These are phyloP conservation scores for Phytomonas sp. DNA, from an alignment of 208 protist species.

Conservation along the genomic window DNA sequence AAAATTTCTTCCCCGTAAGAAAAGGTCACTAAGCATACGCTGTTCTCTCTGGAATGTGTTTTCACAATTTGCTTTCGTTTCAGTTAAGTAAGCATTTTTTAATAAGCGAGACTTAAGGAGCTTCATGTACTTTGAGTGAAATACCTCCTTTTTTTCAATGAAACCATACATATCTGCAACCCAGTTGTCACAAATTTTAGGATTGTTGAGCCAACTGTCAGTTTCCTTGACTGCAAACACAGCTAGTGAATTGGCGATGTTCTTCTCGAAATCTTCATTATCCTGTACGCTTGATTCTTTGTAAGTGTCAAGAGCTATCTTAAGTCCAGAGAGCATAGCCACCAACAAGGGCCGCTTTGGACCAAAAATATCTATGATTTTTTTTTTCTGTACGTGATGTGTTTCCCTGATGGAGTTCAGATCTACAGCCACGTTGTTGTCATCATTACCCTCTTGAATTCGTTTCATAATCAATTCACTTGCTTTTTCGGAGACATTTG, in stretches of 20 bases:
- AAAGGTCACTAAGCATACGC: conserved; percentile 27
- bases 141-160: conserved; percentile 32
- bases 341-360: background rate
- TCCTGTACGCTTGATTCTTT: conserved; percentile 12
- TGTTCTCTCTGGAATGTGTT: conserved; percentile 16
- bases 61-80: conserved; percentile 2
- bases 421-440: conserved; percentile 9
- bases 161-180: conserved; percentile 31
- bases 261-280: conserved; percentile 12
- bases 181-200: conserved; percentile 20
- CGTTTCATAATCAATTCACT: conserved; percentile 9
- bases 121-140: conserved; percentile 22
- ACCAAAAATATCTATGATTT: conserved; percentile 16
- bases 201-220: conserved; percentile 8
- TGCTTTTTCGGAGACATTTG: conserved; percentile 18
- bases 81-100: conserved; percentile 16
- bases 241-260: conserved; percentile 20
- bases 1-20: conserved; percentile 33
- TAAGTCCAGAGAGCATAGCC: conserved; percentile 7
- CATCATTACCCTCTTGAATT: background rate
- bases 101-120: conserved; percentile 31
- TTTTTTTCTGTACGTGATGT: conserved; percentile 14
- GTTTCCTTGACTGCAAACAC: conserved; percentile 16
- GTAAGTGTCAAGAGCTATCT: conserved; percentile 14
- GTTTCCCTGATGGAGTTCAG: conserved; percentile 15